Evolutionary conservation across 176 grass and related monocot genomes (phyloP), one percentile per base, ranked within the genome.

Genomic region (Juncus inflexus): DNA sequence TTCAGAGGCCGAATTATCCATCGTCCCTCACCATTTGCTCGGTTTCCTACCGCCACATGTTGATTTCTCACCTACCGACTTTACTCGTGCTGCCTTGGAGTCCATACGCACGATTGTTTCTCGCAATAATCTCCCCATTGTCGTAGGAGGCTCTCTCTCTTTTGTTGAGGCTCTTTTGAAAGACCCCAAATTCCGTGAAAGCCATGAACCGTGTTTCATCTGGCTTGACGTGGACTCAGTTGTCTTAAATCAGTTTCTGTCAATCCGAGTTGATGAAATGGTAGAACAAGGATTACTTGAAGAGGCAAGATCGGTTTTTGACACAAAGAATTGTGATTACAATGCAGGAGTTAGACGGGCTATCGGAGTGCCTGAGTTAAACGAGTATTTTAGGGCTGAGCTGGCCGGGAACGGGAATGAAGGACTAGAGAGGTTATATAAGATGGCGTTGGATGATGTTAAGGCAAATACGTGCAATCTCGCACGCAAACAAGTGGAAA

Each of bases 341-440:
- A 77, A 74, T 10, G 75, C 47, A 57, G 92, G 92, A 4, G 40
- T 97, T 0, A 80, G 84, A 66, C 65, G 77, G 2, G 78, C 92
- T 62, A 97, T 97, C 74, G 92, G 92, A 40, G 84, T 84, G 15
- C 82, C 79, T 0, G 92, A 97, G 82, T 74, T 97, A 70, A 84
- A 97, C 58, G 57, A 67, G 0, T 97, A 89, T 61, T 73, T 97
- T n/a, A 65, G 84, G 0, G 62, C 79, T 0, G 39, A 70, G 69
- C 58, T 56, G 9, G 3, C 1, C 2, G 50, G 8, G 6, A 9
- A 5, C 43, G 74, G 39, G 45, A 73, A 80, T 0, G 67, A 77
- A 6, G 70, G 70, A 40, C 70, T 68, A 7, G 77, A 43, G 13
- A 69, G 54, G 15, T 61, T 97, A 63, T 74, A 88, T 50, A 61